A percentile compares a stretch with the other conserved stretches of the same genome.
phyloP scores from a whole-genome alignment of 2,329 filamentous ascomycete species.

The Ceratocystis albifundus region DNA sequence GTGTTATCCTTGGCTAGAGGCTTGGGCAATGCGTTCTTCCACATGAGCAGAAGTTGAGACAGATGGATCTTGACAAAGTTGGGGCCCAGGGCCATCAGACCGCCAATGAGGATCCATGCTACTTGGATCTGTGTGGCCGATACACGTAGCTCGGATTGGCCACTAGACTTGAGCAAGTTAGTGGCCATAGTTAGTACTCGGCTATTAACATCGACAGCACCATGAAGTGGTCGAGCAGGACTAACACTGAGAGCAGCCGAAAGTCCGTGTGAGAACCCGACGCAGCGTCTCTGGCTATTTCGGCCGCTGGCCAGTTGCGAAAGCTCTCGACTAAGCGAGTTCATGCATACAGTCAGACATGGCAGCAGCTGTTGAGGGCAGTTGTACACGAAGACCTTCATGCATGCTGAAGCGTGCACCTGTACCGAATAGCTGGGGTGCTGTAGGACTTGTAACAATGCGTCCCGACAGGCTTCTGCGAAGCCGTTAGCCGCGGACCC shows the following conservation, averaged over 20 bases:
- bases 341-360: constrained; percentile 91
- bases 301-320: constrained; percentile 62
- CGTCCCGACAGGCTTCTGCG: constrained; percentile 75
- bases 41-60: constrained; percentile 80
- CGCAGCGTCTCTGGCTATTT: constrained; percentile 61
- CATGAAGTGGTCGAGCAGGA: constrained; percentile 76
- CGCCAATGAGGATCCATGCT: constrained; percentile 93
- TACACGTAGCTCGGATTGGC: constrained; percentile 77
- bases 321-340: constrained; percentile 80
- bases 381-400: constrained; percentile 77
- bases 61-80: constrained; percentile 99
- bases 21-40: constrained; percentile 95
- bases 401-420: constrained; percentile 72
- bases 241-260: constrained; percentile 86
- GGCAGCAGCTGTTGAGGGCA: constrained; percentile 86
- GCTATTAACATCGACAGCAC: constrained; percentile 90
- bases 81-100: constrained; percentile 88
- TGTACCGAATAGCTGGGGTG: constrained; percentile 96
- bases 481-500: constrained; percentile 71
- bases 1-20: constrained; percentile 89
- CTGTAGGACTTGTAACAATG: constrained; percentile 76
- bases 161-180: constrained; percentile 79
- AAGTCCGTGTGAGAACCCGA: constrained; percentile 84
- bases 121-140: constrained; percentile 95
- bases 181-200: constrained; percentile 85